Base-by-base conservation (phyloP, 192 early-diverging fungal genomes). In the Diversispora epigaea region DNA sequence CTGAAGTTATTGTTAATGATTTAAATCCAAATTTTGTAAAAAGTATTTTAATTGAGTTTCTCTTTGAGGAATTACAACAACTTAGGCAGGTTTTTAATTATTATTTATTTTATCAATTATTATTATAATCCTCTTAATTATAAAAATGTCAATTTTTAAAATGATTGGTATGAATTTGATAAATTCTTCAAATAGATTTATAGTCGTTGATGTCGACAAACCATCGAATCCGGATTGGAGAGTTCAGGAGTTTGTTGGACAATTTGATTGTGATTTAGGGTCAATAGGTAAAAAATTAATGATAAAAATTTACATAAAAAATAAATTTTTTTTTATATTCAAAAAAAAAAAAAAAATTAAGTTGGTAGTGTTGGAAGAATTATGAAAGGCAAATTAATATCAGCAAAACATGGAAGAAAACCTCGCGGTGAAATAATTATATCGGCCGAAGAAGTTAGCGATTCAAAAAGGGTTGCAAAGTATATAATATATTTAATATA, bases 21-120 rank as follows among this genome's bases (percentile, higher is more conserved):
- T 63, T 85, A 54, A 84, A 84, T 69, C 86, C 86, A 22, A 71
- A 73, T 43, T 87, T 86, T 71, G 72, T 83, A 4, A 82, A 74
- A 22, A 64, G 74, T 6, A 67, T 86, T 10, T 10, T 72, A 19
- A 44, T 85, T 5, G 81, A 86, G 56, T 87, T 79, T 56, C 66
- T 66, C 6, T 87, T 87, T 73, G 84, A 86, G 52, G 77, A 82
- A 32, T 74, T 81, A 4, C 77, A 81, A 56, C 45, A 52, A 32
- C 80, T 81, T 9, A 79, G 67, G 70, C 77, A 78, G 47, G 54
- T 72, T 25, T 50, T 50, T 0, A 12, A 8, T 50, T 50, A 32
- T 32, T 32, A 32, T 32, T 32, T n/a, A n/a, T n/a, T n/a, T n/a
- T n/a, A n/a, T n/a, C 25, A 32, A 32, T n/a, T n/a, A n/a, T n/a